phyloP scores from a whole-genome alignment of 1,139 yeast species.

The Kodamaea sp. region DNA sequence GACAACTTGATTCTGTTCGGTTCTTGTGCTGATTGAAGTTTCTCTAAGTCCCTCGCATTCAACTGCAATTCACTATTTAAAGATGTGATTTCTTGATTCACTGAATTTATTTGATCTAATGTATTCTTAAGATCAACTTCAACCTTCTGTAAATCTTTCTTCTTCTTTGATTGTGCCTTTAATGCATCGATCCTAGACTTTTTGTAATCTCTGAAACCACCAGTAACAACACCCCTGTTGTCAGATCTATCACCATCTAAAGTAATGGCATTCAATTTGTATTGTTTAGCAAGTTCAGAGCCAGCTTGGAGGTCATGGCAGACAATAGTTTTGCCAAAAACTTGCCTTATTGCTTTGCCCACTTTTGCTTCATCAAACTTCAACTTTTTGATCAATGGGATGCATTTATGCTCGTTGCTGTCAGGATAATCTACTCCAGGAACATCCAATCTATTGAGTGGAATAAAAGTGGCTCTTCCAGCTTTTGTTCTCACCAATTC shows the following conservation, averaged over 20 bases:
- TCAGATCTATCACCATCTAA: conserved; percentile 91
- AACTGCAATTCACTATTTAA: conserved; percentile 48
- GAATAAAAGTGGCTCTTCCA: conserved; percentile 91
- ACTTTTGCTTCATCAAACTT: conserved; percentile 54
- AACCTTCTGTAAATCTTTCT: conserved; percentile 44
- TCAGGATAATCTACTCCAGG: conserved; percentile 53
- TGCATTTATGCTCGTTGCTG: conserved; percentile 52
- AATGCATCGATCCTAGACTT: conserved; percentile 72
- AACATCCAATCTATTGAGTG: conserved; percentile 66
- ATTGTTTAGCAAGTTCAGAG: conserved; percentile 62
- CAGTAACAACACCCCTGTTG: conserved; percentile 78
- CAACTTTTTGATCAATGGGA: conserved; percentile 76
- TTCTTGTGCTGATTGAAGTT: conserved; percentile 40
- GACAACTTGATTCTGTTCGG: conserved; percentile 45
- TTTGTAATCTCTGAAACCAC: conserved; percentile 80
- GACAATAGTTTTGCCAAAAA: conserved; percentile 81
- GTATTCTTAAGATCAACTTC: conserved; percentile 26
- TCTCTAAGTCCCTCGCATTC: conserved; percentile 39
- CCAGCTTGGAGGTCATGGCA: conserved; percentile 72
- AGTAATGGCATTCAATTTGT: conserved; percentile 75
- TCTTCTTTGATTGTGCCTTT: conserved; percentile 53
- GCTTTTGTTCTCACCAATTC: conserved; percentile 68
- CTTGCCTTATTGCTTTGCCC: conserved; percentile 68
- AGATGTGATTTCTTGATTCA: conserved; percentile 30
- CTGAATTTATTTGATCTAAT: conserved; percentile 21